Conservation (phyloP, 176 grass and related monocot genomes). For the Poa pratensis region DNA sequence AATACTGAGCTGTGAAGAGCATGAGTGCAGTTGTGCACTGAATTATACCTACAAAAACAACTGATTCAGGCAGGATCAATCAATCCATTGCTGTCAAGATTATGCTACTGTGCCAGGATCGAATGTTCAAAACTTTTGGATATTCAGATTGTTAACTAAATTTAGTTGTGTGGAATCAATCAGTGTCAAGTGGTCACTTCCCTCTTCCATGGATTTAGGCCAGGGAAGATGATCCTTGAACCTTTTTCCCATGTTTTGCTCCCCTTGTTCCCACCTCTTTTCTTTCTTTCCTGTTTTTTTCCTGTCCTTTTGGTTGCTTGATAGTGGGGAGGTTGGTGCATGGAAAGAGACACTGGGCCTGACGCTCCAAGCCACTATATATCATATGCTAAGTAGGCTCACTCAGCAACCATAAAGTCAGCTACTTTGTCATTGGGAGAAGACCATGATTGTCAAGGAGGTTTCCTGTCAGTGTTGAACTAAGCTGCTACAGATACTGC, state of each 20-base stretch:
- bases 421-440: conserved; percentile 36
- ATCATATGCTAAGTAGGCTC: conserved; percentile 45
- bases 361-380: not conserved
- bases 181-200: conserved; percentile 26
- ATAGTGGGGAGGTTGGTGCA: conserved; percentile 52
- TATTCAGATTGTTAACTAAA: not conserved
- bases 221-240: conserved; percentile 28
- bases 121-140: not conserved
- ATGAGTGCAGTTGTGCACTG: not conserved
- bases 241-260: conserved; percentile 32
- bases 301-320: conserved; percentile 46
- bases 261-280: conserved; percentile 1
- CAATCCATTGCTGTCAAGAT: not conserved
- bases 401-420: conserved; percentile 40
- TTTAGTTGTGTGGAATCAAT: not conserved
- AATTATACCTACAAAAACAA: conserved; percentile 1
- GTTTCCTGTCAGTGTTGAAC: not conserved
- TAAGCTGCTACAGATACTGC: not conserved
- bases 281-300: conserved; percentile 3
- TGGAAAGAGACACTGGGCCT: conserved; percentile 47
- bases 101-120: conserved; percentile 11
- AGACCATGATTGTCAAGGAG: not conserved
- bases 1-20: not conserved
- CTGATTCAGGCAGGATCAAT: not conserved
- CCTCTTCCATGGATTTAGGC: conserved; percentile 10